Conservation (phyloP, 306 rosid species). For the Cucurbita argyrosperma region DNA sequence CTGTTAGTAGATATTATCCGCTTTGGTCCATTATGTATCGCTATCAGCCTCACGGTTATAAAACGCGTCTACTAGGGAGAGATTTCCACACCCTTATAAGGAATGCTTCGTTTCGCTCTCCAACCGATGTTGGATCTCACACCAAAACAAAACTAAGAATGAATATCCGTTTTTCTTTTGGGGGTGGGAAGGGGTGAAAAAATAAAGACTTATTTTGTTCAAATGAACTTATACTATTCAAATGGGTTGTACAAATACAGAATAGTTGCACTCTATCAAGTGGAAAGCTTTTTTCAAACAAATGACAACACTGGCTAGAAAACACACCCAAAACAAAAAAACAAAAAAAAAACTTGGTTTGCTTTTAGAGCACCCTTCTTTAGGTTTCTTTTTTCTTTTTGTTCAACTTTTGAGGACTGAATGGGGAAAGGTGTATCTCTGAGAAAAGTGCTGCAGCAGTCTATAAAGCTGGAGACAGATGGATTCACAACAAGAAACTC, state of each 20-base stretch:
- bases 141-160: no score
- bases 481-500: slow-evolving; percentile 17
- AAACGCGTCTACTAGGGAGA: no score
- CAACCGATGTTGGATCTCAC: no score
- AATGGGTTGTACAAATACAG: background rate
- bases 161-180: background rate
- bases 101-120: no score
- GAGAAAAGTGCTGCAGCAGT: background rate
- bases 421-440: background rate
- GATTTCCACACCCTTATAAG: no score
- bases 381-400: background rate
- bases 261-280: background rate
- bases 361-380: background rate
- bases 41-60: no score
- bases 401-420: background rate
- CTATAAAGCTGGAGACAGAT: background rate
- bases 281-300: background rate
- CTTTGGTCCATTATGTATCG: no score
- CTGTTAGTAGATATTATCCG: no score
- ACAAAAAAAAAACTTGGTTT: background rate
- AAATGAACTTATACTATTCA: slow-evolving; percentile 1
- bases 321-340: background rate
- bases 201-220: background rate
- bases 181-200: background rate
- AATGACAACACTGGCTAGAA: background rate